Percentiles rank a stretch among this genome's conserved stretches.
These are phyloP conservation scores for Tilletia caries DNA, from an alignment of 1,284 basidiomycete genomes.

Conservation along the genomic window DNA sequence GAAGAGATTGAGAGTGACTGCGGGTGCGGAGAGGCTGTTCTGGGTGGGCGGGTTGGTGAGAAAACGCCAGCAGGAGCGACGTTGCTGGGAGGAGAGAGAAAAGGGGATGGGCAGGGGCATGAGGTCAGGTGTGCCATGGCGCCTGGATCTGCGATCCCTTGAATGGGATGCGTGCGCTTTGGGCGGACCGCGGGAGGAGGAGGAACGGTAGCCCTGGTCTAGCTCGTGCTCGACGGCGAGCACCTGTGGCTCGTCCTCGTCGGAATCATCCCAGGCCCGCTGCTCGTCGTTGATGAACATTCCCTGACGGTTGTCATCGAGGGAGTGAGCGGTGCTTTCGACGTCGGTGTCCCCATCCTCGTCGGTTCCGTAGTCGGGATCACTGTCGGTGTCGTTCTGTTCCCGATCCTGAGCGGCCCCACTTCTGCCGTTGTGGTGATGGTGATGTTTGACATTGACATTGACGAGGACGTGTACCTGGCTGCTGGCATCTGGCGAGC, in stretches of 20 bases:
- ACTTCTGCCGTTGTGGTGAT: not conserved
- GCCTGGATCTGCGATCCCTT: not conserved
- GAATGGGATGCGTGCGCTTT: not conserved
- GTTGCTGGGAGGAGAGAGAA: not conserved
- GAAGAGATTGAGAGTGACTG: conserved; percentile 48
- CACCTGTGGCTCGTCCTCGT: conserved; percentile 13
- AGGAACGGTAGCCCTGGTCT: not conserved
- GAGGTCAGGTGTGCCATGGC: not conserved
- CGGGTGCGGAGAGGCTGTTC: conserved; percentile 30
- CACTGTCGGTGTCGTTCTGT: not conserved
- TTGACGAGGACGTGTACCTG: conserved; percentile 12
- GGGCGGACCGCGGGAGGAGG: not conserved
- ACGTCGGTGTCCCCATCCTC: conserved; percentile 1
- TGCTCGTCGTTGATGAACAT: not conserved
- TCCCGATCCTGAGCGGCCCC: not conserved
- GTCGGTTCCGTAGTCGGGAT: conserved; percentile 6
- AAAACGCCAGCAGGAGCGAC: conserved; percentile 11
- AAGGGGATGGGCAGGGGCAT: not conserved
- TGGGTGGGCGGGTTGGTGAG: conserved; percentile 8
- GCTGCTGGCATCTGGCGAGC: not conserved
- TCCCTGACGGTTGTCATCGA: not conserved
- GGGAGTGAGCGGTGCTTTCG: not conserved
- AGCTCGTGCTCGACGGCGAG: not conserved
- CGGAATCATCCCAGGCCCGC: conserved; percentile 15
- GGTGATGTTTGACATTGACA: conserved; percentile 3